Evolutionary conservation across 2,329 filamentous ascomycete species (phyloP), one percentile per base, ranked within the genome.

Genomic region (Beauveria sp.): DNA sequence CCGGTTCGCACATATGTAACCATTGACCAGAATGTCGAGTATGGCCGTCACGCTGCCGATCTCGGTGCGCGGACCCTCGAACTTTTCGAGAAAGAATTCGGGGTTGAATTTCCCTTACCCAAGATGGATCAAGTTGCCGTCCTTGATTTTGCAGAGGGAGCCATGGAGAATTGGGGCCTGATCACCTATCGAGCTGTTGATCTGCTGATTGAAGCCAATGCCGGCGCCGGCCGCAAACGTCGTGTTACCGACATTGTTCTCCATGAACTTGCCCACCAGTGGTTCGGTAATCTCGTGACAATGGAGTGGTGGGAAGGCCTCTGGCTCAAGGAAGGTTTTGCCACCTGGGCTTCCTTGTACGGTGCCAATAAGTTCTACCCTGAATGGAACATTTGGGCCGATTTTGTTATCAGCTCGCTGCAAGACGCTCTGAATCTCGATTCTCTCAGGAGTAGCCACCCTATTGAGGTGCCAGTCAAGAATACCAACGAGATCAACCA

Each of bases 271-370:
- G 93, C 93, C 49, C 93, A 98, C 77, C 93, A 97, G 76, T 98
- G 93, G 93, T 97, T 97, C 71, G 93, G 93, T 65, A 97, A 98
- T 77, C 79, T 97, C 59, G 93, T 97, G 28, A 97, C 93, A 57
- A 97, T 97, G 92, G 92, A 96, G 74, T 97, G 96, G 82, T 98
- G 93, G 93, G 92, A 97, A 75, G 93, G 93, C 60, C 79, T 98
- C 10, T 98, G 93, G 93, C 84, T 98, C 58, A 98, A 98, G 74
- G 91, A 96, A 73, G 91, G 91, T 45, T 96, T 96, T 69, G 91
- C 91, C 40, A 75, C 73, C 7, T 75, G 75, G 75, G 73, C 73
- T 63, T 74, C 73, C 6, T 74, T 54, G 43, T 95, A 95, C 76
- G 92, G 90, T 47, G 96, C 91, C 82, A 95, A 98, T 73, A 84